Conservation (phyloP, 2,329 filamentous ascomycete genomes). For the Alternaria sp. region DNA sequence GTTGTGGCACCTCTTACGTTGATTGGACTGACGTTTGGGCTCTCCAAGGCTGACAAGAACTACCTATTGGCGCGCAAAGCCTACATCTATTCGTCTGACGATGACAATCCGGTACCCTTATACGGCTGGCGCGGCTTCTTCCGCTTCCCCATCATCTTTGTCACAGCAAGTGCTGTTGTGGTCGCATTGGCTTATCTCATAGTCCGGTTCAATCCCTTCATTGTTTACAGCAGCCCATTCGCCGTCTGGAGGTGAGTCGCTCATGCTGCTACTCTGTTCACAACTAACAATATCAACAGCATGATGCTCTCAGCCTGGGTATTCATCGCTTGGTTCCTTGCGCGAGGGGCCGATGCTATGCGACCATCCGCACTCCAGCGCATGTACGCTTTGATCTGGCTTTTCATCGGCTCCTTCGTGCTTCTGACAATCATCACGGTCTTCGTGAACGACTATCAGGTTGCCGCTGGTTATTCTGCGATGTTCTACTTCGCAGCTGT, state of each 20-base stretch:
- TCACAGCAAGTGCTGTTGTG: constrained; percentile 70
- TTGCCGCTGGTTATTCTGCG: constrained; percentile 80
- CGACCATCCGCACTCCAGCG: constrained; percentile 87
- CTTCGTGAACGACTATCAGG: constrained; percentile 74
- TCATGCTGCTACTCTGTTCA: too few species aligned
- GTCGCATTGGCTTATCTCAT: constrained; percentile 77
- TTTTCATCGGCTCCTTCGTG: constrained; percentile 77
- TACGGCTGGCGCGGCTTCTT: constrained; percentile 83
- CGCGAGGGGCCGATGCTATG: constrained; percentile 77
- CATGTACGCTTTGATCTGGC: constrained; percentile 81
- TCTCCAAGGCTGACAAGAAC: constrained; percentile 78
- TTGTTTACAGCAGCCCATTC: constrained; percentile 89
- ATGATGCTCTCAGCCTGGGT: constrained; percentile 87
- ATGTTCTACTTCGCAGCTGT: constrained; percentile 79
- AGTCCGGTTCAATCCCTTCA: constrained; percentile 83
- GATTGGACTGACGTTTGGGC: constrained; percentile 69
- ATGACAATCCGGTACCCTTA: constrained; percentile 66
- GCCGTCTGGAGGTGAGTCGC: constrained; percentile 70
- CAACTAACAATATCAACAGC: constrained; percentile 43
- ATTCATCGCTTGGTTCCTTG: constrained; percentile 80
- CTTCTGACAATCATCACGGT: constrained; percentile 75
- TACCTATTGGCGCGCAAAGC: constrained; percentile 80
- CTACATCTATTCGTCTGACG: constrained; percentile 65
- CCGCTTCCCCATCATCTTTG: constrained; percentile 78
- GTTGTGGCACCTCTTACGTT: constrained; percentile 79